Base-by-base conservation (phyloP, 2,329 filamentous ascomycete species). In the Sporothrix brasiliensis region DNA sequence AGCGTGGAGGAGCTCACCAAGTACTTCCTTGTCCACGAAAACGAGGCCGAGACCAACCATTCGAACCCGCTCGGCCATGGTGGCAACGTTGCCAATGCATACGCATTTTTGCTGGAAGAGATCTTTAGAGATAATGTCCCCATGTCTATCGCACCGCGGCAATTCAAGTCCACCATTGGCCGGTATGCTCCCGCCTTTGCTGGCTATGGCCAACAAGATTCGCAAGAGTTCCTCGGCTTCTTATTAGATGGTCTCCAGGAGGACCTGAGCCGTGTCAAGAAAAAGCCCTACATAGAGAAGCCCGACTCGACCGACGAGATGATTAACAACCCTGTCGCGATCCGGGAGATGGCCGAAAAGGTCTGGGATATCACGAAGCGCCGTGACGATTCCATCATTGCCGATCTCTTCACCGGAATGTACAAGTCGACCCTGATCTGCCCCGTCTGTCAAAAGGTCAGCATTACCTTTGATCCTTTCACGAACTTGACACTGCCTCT, bases 401-500 rank as follows among this genome's bases (percentile, higher is more conserved):
- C 93, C 70, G 95, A 99, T 78, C 85, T 99, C 13, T 99, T 99
- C 79, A 96, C 93, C 27, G 95, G 95, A 73, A 93, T 98, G 86
- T 99, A 98, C 86, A 97, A 98, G 82, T 98, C 96, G 58, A 98
- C 94, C 0, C 87, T 99, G 73, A 91, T 95, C 73, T 99, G 95
- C 77, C 95, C 95, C 0, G 87, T 86, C 9, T 99, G 95, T 79
- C 87, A 91, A 75, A 99, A 98, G 81, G 91, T 98, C 80, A 97
- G 94, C 86, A 97, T 99, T 76, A 98, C 95, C 0, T 99, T 99
- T 77, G 95, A 99, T 78, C 95, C 95, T 0, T 99, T 97, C 84
- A 97, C 93, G 79, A 95, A 96, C 74, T 82, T 99, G 71, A 97
- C 95, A 0, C 83, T 99, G 30, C 95, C 96, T 70, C 83, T 99